Base-by-base conservation (phyloP, 257 asterid genomes). In the Przewalskia tangutica region DNA sequence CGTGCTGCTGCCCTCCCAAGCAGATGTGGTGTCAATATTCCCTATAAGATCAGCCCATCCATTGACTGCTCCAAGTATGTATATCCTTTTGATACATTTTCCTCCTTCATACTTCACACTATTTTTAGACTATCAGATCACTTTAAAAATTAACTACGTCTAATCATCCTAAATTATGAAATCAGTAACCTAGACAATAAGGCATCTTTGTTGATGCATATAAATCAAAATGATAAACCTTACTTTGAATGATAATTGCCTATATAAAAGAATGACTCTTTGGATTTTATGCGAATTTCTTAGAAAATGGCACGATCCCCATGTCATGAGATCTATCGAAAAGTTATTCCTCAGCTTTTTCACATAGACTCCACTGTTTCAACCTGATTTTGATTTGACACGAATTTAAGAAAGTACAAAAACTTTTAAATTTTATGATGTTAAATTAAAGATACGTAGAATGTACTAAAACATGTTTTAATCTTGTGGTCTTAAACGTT, bases 41-140 rank as follows among this genome's bases (percentile, higher is more conserved):
- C 97, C 0, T 92, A 88, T 87, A 51, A 80, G 86, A 81, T 92
- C 85, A 84, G 87, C 86, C 91, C 91, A 60, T 80, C 82, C 86
- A 83, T 85, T 27, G 90, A 91, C 64, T 92, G 97, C 87, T 48
- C 89, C 83, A 80, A 56, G 91, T 89, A 82, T 63, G 10, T 75
- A 10, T 18, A 53, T 1, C 14, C 54, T 14, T 77, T 60, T 20
- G 16, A 9, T 23, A 20, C 5, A 60, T 4, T 62, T 27, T 42
- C 23, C 27, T 23, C 68, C 68, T 23, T 8, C 20, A 62, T 62
- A 62, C 27, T 62, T 62, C 8, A 2, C 3, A 11, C 0, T 23
- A 11, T 62, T 23, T 59, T 62, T 62, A 55, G 0, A 10, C 68
- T 10, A 62, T 23, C 17, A 62, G 2, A 62, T n/a, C n/a, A n/a